These are phyloP conservation scores for Botrytis porri DNA, from an alignment of 2,329 filamentous ascomycete species.

Conservation along the genomic window DNA sequence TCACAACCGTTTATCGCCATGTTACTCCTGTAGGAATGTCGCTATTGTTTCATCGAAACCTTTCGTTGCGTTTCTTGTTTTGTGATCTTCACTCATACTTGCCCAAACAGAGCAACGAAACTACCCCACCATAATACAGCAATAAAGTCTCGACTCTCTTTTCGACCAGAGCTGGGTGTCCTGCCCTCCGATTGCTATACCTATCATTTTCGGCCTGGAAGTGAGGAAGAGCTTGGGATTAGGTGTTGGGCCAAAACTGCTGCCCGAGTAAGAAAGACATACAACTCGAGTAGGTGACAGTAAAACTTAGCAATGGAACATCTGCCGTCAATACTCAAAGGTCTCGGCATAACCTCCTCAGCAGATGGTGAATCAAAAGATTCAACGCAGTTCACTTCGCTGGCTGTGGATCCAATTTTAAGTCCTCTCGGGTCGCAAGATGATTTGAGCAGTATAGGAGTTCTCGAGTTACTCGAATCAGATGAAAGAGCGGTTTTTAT, in stretches of 20 bases:
- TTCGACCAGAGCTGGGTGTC: not conserved
- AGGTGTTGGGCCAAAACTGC: not conserved
- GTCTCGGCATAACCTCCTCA: constrained; percentile 3
- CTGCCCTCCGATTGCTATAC: not conserved
- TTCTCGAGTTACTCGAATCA: constrained; percentile 29
- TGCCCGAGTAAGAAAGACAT: not conserved
- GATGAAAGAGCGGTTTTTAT: constrained; percentile 30
- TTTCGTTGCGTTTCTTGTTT: not conserved
- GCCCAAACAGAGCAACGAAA: not conserved
- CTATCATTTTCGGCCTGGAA: not conserved
- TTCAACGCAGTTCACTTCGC: not conserved
- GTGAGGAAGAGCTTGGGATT: not conserved
- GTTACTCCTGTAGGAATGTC: not conserved
- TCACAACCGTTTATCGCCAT: not conserved
- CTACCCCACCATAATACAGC: constrained; percentile 4
- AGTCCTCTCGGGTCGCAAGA: constrained; percentile 11
- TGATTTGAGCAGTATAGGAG: constrained; percentile 21
- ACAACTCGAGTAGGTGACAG: not conserved
- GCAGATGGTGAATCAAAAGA: not conserved
- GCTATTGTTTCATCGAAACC: not conserved
- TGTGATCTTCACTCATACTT: not conserved
- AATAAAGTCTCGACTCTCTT: not conserved
- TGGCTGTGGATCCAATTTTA: constrained; percentile 1
- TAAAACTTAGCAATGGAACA: constrained; percentile 8
- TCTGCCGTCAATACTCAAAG: not conserved